A percentile compares a stretch with the other conserved stretches of the same genome.
These are phyloP conservation scores for Acer saccharum DNA, from an alignment of 345 rosid species.

Conservation along the genomic window DNA sequence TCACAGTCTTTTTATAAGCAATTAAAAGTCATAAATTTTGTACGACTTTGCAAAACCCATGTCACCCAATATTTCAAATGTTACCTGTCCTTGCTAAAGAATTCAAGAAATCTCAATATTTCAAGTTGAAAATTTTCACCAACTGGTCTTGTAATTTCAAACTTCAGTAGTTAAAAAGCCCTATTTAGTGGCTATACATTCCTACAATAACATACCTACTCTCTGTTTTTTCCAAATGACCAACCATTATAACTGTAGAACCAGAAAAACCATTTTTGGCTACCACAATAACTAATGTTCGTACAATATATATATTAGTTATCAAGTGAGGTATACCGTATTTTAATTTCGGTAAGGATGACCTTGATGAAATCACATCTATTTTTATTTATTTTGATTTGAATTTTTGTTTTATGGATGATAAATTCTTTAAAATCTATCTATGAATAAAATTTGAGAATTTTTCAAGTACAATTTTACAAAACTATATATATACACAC, in stretches of 20 bases:
- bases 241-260: constrained; percentile 27
- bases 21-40: too few species aligned
- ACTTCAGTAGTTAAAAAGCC: constrained; percentile 23
- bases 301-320: neutral
- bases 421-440: too few species aligned
- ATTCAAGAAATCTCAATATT: neutral
- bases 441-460: too few species aligned
- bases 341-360: too few species aligned
- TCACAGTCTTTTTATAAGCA: neutral
- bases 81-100: constrained; percentile 18
- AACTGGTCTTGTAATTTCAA: constrained; percentile 39
- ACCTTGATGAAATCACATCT: too few species aligned
- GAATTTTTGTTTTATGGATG: too few species aligned
- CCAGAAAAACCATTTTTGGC: too few species aligned
- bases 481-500: too few species aligned
- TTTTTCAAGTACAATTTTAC: too few species aligned
- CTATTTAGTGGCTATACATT: constrained; percentile 12
- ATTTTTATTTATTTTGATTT: too few species aligned
- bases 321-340: too few species aligned
- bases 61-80: constrained; percentile 3
- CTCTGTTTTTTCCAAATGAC: constrained; percentile 20
- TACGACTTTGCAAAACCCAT: constrained; percentile 16
- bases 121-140: constrained; percentile 31
- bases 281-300: constrained; percentile 28
- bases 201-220: constrained; percentile 27